Conservation (phyloP, 768 basidiomycete species). For the Tulasnella calospora region DNA sequence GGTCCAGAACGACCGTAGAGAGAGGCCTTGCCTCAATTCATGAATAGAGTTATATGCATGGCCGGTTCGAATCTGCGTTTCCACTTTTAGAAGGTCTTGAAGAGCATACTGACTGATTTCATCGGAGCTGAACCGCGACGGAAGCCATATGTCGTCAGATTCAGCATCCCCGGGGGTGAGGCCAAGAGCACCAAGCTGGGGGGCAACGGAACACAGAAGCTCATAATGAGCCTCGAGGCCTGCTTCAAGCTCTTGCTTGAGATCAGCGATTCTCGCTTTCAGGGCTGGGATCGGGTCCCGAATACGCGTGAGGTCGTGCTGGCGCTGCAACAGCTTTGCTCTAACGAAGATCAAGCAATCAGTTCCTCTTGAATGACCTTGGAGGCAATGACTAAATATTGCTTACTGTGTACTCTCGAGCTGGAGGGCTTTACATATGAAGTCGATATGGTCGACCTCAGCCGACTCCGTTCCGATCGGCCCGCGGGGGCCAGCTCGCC, state of each 20-base stretch:
- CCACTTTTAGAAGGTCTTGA: not conserved
- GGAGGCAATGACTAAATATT: no score
- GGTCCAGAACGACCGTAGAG: not conserved
- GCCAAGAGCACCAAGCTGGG: not conserved
- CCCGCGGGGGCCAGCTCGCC: no score
- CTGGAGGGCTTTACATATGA: not conserved
- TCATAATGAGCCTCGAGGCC: not conserved
- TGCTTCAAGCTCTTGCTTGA: not conserved
- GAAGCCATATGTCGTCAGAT: not conserved
- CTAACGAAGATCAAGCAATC: no score
- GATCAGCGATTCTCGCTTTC: not conserved
- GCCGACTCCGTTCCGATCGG: not conserved
- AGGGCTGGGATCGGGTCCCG: not conserved
- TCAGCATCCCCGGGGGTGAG: not conserved
- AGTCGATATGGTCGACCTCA: not conserved
- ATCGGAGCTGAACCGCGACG: not conserved
- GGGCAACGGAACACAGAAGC: not conserved
- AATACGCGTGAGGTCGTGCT: not conserved
- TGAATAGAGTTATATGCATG: not conserved
- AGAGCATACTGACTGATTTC: not conserved
- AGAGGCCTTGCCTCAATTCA: not conserved
- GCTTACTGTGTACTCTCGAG: not conserved
- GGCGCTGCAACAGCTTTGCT: not conserved
- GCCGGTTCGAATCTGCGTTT: not conserved
- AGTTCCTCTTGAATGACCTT: no score